These are phyloP conservation scores for Eucalyptus victrix DNA, from an alignment of 345 rosid genomes.

Conservation along the genomic window DNA sequence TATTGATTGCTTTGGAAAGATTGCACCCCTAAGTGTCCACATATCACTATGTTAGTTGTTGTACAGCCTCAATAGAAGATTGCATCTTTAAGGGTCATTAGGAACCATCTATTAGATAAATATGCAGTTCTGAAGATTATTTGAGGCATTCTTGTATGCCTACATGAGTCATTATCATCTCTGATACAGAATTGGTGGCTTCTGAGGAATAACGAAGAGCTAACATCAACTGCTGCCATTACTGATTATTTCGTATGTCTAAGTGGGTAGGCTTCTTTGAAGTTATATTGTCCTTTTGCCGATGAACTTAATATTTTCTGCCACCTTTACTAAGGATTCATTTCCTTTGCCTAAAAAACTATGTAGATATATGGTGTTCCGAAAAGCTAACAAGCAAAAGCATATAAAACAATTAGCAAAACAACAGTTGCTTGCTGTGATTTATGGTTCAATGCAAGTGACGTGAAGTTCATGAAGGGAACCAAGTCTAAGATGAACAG, in stretches of 20 bases:
- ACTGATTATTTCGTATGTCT: slow-evolving; percentile 55
- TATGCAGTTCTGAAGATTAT: not conserved
- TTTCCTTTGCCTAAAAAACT: not conserved
- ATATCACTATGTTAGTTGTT: not conserved
- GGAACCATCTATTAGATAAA: not conserved
- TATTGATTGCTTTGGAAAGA: not conserved
- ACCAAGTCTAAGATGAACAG: no score
- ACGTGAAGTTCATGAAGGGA: no score
- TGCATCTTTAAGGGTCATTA: not conserved
- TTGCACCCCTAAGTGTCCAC: not conserved
- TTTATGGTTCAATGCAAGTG: no score
- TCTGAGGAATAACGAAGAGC: slow-evolving; percentile 63
- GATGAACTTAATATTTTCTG: not conserved
- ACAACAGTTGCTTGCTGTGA: slow-evolving; percentile 43
- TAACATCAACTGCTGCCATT: slow-evolving; percentile 39
- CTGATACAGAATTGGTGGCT: slow-evolving; percentile 90
- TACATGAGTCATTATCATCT: not conserved
- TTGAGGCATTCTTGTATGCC: not conserved
- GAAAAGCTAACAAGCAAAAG: slow-evolving; percentile 94
- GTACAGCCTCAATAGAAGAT: not conserved
- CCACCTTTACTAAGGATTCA: not conserved
- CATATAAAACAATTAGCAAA: slow-evolving; percentile 18
- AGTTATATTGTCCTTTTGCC: not conserved
- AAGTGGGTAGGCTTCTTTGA: slow-evolving; percentile 44
- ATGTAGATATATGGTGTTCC: slow-evolving; percentile 66